A percentile compares a stretch with the other conserved stretches of the same genome.
phyloP scores from a whole-genome alignment of 2,329 filamentous ascomycete genomes.

The Phoma sp. region DNA sequence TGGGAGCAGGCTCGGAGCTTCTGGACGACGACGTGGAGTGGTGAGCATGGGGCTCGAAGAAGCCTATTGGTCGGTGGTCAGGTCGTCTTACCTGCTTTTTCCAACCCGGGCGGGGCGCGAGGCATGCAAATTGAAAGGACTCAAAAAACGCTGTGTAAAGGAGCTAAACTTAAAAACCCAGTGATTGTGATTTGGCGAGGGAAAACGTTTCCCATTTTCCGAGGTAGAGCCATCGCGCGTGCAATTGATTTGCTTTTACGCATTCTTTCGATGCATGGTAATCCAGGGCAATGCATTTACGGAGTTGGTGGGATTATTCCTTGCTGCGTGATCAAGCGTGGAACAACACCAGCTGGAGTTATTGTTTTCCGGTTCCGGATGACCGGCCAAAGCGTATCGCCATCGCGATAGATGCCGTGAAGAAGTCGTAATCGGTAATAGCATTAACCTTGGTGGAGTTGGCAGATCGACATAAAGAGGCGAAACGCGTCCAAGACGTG shows the following conservation, averaged over 20 bases:
- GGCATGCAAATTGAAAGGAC: constrained; percentile 16
- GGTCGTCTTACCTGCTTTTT: constrained; percentile 39
- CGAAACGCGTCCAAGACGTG: constrained; percentile 10
- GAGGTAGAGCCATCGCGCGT: constrained; percentile 15
- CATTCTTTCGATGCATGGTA: constrained; percentile 6
- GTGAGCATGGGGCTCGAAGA: constrained; percentile 11
- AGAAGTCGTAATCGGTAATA: constrained; percentile 15
- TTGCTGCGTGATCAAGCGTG: constrained; percentile 2
- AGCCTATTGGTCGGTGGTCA: constrained; percentile 4
- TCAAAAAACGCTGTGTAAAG: constrained; percentile 25
- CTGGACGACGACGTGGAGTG: constrained; percentile 14
- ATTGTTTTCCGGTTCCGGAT: constrained; percentile 9
- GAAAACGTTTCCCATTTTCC: constrained; percentile 5
- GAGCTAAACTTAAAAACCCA: constrained; percentile 37
- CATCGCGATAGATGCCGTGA: constrained; percentile 4
- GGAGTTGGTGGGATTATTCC: not conserved
- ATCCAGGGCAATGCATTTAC: not conserved
- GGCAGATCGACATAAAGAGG: constrained; percentile 15
- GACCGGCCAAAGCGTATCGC: constrained; percentile 14
- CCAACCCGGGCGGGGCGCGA: constrained; percentile 19
- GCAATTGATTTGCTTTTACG: constrained; percentile 14
- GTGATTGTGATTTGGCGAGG: constrained; percentile 20
- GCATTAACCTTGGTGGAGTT: constrained; percentile 3
- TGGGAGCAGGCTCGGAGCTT: constrained; percentile 28
- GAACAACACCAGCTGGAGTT: not conserved